Base-by-base conservation (phyloP, 805 yeast genomes). In the Monosporozyma aquatica region DNA sequence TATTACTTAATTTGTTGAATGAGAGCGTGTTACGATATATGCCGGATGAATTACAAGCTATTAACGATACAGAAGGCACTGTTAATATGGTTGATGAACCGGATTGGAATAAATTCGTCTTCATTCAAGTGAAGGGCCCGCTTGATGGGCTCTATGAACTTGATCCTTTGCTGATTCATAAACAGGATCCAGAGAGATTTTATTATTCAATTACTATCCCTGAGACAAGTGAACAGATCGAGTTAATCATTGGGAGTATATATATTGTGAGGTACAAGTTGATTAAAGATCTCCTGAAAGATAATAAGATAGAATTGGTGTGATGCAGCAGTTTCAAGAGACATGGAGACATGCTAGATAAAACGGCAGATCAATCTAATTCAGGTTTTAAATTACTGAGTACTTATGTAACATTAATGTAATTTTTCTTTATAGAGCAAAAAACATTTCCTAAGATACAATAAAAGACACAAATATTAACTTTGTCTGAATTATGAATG, bases 31-130 rank as follows among this genome's bases (percentile, higher is more conserved):
- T 90, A 43, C 67, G 69, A 44, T 71, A 74, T 42, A 64, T 89
- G 50, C 96, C 97, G 0, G 72, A 69, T 15, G 70, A 72, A 30
- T 63, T 87, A 39, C 87, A 82, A 38, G 76, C 79, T 4, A 66
- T 92, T 44, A 94, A 87, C 53, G 96, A 87, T 49, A 74, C 74
- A 2, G 71, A 77, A 10, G 85, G 81, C 21, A 75, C 74, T 11
- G 58, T 80, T 11, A 69, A 76, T 7, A 89, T 92, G 97, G 69
- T 90, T 2, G 82, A 78, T 13, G 72, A 71, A 46, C 97, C 97
- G 0, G 84, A 84, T 38, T 51, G 83, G 56, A 72, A 82, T 48
- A 74, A 70, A 45, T 84, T 92, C 6, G 97, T 92, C 1, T 87
- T 87, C 53, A 67, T 89, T 9, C 47, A 50, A 25, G 64, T 62